Base-by-base conservation (phyloP, 345 rosid genomes). In the Hibiscus syriacus region DNA sequence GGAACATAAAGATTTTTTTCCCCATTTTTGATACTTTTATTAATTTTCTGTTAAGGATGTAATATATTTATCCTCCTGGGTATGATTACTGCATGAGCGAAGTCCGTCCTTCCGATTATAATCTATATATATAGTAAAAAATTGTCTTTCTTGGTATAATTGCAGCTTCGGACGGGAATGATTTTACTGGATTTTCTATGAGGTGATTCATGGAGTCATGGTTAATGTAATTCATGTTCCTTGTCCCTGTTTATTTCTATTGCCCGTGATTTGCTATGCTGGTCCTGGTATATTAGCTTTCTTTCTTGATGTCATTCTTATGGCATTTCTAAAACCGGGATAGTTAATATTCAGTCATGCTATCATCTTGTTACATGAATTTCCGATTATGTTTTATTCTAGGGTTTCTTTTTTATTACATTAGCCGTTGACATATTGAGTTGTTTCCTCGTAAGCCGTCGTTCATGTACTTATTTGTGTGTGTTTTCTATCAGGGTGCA, bases 401-500 rank as follows among this genome's bases (percentile, higher is more conserved):
- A 5, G 20, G 48, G 29, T 38, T 60, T 50, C 25, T 17, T 49
- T n/a, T 59, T 38, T 5, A 11, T 26, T 19, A 20, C 19, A 36
- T 20, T 38, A 19, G 17, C 27, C 30, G 7, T 58, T 2, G 20
- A n/a, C 52, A 46, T 46, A 46, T 12, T 12, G 49, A 36, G 17
- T 36, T 22, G 20, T 34, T 38, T 60, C 65, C 17, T 36, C 1
- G 1, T 13, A 20, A 61, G 52, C n/a, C 0, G 20, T 12, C 14
- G 67, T 45, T 25, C 2, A 13, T 38, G 25, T 36, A 38, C 7
- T 60, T 60, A 60, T 20, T 52, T 6, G 17, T 54, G 17, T 36
- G 30, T 25, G 17, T 52, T 67, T 54, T 55, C 49, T 34, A 72
- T 49, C 85, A 90, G 97, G 97, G 87, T 52, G 82, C 88, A 55